Conservation (phyloP, 2,329 filamentous ascomycete genomes). For the Ophiosphaerella herpotricha region DNA sequence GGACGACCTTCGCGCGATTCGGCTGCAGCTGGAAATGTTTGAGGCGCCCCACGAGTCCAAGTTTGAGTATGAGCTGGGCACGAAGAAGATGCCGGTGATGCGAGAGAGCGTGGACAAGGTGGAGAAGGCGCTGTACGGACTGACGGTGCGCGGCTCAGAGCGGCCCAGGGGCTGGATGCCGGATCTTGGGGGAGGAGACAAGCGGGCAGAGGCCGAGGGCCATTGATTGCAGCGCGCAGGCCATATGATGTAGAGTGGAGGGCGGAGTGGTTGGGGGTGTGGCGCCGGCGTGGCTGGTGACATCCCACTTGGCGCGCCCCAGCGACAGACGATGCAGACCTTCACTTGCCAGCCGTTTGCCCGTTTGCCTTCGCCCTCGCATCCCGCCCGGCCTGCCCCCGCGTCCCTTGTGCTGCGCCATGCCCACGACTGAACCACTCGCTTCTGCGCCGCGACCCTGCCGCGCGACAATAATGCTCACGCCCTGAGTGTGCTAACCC, state of each 20-base stretch:
- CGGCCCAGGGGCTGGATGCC: slow-evolving; percentile 91
- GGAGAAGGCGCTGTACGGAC: slow-evolving; percentile 84
- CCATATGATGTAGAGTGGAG: too few relatives aligned
- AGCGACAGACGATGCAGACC: slow-evolving; percentile 8
- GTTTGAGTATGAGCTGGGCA: slow-evolving; percentile 65
- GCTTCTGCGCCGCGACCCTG: slow-evolving; percentile 27
- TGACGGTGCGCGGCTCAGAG: slow-evolving; percentile 85
- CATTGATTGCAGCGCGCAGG: slow-evolving; percentile 23
- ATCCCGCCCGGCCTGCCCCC: neutral
- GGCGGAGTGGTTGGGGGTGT: neutral
- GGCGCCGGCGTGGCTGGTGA: slow-evolving; percentile 16
- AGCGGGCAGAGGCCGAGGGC: slow-evolving; percentile 49
- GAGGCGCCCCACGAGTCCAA: slow-evolving; percentile 59
- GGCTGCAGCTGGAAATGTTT: slow-evolving; percentile 76
- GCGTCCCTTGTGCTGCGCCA: slow-evolving; percentile 16
- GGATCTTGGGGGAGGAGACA: slow-evolving; percentile 60
- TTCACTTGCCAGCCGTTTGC: slow-evolving; percentile 18
- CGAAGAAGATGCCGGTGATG: slow-evolving; percentile 85
- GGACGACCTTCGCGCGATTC: slow-evolving; percentile 77
- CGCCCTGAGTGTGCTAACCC: slow-evolving; percentile 28
- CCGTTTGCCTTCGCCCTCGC: slow-evolving; percentile 10
- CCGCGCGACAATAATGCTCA: slow-evolving; percentile 26
- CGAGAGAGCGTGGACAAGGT: slow-evolving; percentile 90
- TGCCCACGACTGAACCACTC: slow-evolving; percentile 24
- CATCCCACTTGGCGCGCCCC: slow-evolving; percentile 21